Conservation (phyloP, 306 rosid genomes). For the Quercus dentata region DNA sequence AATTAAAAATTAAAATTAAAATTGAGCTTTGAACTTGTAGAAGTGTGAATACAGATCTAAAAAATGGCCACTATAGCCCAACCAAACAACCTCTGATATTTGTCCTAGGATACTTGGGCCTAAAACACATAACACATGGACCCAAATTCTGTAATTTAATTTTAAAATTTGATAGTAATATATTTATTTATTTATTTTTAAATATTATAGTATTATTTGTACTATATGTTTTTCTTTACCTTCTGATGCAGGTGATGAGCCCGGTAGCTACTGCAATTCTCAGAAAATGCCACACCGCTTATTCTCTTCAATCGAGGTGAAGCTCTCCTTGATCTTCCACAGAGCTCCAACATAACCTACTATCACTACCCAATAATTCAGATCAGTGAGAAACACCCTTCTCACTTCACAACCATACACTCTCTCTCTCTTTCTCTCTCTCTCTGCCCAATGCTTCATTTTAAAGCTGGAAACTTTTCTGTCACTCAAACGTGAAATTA, state of each 20-base stretch:
- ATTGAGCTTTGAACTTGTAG: too few relatives aligned
- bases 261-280: constrained; percentile 37
- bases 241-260: constrained; percentile 42
- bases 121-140: constrained; percentile 8
- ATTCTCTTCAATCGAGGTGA: constrained; percentile 79
- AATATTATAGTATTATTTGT: not conserved
- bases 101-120: not conserved
- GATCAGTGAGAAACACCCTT: constrained; percentile 10
- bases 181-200: not conserved
- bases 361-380: not conserved
- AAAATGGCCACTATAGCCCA: not conserved
- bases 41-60: constrained; percentile 19
- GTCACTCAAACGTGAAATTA: constrained; percentile 13
- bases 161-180: too few relatives aligned
- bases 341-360: constrained; percentile 28
- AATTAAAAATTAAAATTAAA: too few relatives aligned
- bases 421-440: constrained; percentile 9
- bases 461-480: constrained; percentile 19
- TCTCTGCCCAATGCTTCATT: constrained; percentile 16
- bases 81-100: constrained; percentile 12
- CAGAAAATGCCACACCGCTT: constrained; percentile 65
- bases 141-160: not conserved
- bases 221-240: constrained; percentile 8
- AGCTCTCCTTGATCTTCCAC: constrained; percentile 41
- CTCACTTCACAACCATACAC: not conserved